Conservation (phyloP, 108 stramenopile species). For the Nitzschia sp. region DNA sequence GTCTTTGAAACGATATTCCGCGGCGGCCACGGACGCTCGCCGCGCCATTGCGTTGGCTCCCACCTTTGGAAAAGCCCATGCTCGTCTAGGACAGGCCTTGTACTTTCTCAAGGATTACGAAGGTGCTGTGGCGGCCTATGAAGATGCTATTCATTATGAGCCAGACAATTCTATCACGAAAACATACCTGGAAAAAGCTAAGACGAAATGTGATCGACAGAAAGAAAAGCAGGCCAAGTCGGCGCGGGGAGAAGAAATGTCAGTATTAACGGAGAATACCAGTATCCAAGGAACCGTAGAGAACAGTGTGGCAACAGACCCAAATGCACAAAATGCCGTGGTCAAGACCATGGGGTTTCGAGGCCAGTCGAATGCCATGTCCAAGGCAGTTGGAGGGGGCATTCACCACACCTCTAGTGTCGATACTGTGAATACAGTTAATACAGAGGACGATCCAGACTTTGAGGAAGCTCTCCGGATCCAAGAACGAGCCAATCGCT, state of each 20-base stretch:
- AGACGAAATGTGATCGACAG: conserved; percentile 65
- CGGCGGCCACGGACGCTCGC: conserved; percentile 81
- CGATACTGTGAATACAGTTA: conserved; percentile 29
- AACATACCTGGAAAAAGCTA: conserved; percentile 86
- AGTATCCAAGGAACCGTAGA: conserved; percentile 51
- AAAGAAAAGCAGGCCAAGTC: conserved; percentile 51
- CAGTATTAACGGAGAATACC: conserved; percentile 51
- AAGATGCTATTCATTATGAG: conserved; percentile 82
- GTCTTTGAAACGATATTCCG: conserved; percentile 79
- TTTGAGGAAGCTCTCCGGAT: conserved; percentile 91
- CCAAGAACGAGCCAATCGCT: conserved; percentile 73
- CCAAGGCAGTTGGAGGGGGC: conserved; percentile 28
- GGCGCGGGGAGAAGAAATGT: conserved; percentile 52
- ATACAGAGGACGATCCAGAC: conserved; percentile 73
- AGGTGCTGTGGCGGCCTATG: conserved; percentile 85
- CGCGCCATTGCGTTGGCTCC: conserved; percentile 86
- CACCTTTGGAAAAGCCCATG: conserved; percentile 94
- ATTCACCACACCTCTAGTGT: background rate
- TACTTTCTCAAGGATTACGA: conserved; percentile 86
- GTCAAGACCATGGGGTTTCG: conserved; percentile 38
- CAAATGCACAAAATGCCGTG: conserved; percentile 42
- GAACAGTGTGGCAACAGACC: conserved; percentile 70
- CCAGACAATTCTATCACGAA: conserved; percentile 72
- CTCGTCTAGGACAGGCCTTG: conserved; percentile 83
- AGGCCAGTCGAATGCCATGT: conserved; percentile 32